Evolutionary conservation across 1,284 basidiomycete species (phyloP), one percentile per base, ranked within the genome.

Genomic region (Rhodotorula sp.): DNA sequence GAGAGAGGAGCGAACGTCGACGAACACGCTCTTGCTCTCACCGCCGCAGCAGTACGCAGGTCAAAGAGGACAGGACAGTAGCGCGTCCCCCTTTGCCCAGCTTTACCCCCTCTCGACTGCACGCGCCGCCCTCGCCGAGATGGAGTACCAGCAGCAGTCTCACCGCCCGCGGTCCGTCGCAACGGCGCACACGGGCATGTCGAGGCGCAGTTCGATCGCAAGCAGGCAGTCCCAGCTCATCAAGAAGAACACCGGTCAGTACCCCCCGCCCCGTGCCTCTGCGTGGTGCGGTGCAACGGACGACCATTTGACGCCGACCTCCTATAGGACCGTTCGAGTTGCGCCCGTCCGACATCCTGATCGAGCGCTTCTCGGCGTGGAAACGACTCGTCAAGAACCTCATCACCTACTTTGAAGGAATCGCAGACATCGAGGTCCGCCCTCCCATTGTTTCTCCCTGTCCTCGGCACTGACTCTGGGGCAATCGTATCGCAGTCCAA

Each of bases 381-480:
- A 96, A 96, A 83, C 88, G 88, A 65, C 97, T 98, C 80, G 93
- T 97, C 73, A 95, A 94, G 84, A 93, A 96, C 85, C 88, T 97
- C 70, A 91, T 93, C 72, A 88, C 83, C 64, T 77, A 77, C 72
- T 76, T 77, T 61, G 72, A 78, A 51, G 95, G 95, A 70, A 87
- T 96, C 65, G 93, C 93, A 23, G 93, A 96, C 80, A 94, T 97
- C 70, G 90, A 97, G 84, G 74, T 74, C 34, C n/a, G n/a, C n/a
- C n/a, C n/a, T n/a, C n/a, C n/a, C 29, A 34, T 34, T 5, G 34
- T 34, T 5, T 34, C 34, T 34, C 34, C 5, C 8, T 8, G 8
- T 8, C 34, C 34, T 6, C 34, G 26, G 23, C 62, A 6, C 49
- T 46, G 34, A 39, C 15, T 16, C 3, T 14, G 29, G 0, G 21